Conservation (phyloP, 176 grass and related monocot genomes). For the Ensete ventricosum region DNA sequence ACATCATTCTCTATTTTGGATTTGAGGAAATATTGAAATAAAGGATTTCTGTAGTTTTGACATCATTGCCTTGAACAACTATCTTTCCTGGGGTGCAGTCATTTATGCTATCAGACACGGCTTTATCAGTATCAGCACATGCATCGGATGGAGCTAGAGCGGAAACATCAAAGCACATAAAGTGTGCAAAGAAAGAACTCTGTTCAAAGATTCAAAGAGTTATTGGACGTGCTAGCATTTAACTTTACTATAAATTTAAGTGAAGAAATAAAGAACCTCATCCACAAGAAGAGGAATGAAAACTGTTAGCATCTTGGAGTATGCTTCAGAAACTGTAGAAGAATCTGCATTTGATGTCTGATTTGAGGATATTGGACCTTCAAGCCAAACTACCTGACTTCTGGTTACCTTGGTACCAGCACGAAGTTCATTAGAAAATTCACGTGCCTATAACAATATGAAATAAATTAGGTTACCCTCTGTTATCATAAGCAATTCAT, state of each 20-base stretch:
- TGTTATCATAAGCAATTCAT: neutral
- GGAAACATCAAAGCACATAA: constrained; percentile 93
- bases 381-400: constrained; percentile 52
- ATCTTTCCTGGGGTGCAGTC: constrained; percentile 12
- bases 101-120: constrained; percentile 12
- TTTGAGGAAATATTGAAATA: too few species aligned
- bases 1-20: too few species aligned
- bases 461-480: neutral
- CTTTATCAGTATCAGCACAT: constrained; percentile 20
- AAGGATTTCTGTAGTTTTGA: constrained; percentile 7
- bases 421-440: constrained; percentile 87
- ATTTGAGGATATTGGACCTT: constrained; percentile 47
- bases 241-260: constrained; percentile 16
- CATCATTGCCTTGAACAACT: constrained; percentile 29
- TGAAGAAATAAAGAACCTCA: constrained; percentile 41
- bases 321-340: constrained; percentile 50
- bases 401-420: constrained; percentile 57
- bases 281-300: constrained; percentile 93
- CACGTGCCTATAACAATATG: constrained; percentile 45
- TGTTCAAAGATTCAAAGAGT: constrained; percentile 20
- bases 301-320: constrained; percentile 75
- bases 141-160: constrained; percentile 30
- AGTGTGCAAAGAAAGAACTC: constrained; percentile 93
- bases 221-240: neutral
- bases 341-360: constrained; percentile 51